A percentile compares a stretch with the other conserved stretches of the same genome.
Conservation (phyloP, 2,329 filamentous ascomycete species). For the Juglanconis sp. region DNA sequence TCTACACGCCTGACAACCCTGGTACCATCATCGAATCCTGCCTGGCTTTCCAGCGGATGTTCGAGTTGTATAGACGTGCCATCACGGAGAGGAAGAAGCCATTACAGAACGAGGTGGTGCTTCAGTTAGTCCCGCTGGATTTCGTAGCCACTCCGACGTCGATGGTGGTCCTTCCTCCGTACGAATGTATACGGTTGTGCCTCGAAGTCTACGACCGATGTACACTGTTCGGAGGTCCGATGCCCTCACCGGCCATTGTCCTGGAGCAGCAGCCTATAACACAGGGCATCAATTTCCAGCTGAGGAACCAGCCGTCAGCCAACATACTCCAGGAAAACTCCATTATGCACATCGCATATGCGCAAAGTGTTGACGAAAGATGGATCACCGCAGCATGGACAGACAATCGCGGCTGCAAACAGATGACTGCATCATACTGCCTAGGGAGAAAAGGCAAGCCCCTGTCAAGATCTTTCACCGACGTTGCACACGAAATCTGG, state of each 20-base stretch:
- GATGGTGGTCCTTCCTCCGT: constrained; percentile 59
- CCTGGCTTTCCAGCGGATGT: constrained; percentile 69
- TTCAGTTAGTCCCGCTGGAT: constrained; percentile 71
- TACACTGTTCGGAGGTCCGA: constrained; percentile 51
- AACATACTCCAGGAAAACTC: constrained; percentile 76
- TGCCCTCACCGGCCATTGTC: constrained; percentile 67
- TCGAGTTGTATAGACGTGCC: constrained; percentile 57
- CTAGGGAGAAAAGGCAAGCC: constrained; percentile 57
- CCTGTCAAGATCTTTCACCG: constrained; percentile 51
- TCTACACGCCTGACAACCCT: constrained; percentile 64
- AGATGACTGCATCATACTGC: constrained; percentile 72
- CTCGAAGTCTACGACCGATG: constrained; percentile 78
- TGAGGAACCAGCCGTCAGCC: constrained; percentile 63
- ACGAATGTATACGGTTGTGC: constrained; percentile 60
- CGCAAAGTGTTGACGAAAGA: constrained; percentile 68
- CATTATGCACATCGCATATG: constrained; percentile 77
- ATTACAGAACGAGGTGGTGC: constrained; percentile 62
- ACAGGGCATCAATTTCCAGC: constrained; percentile 71
- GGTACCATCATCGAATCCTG: constrained; percentile 67
- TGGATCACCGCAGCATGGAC: constrained; percentile 83
- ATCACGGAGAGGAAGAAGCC: constrained; percentile 46
- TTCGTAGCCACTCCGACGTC: constrained; percentile 62
- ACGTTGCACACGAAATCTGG: constrained; percentile 75
- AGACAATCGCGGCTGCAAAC: constrained; percentile 70
- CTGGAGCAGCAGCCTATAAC: constrained; percentile 69